phyloP scores from a whole-genome alignment of 2,329 filamentous ascomycete species.

The Botryosphaeria agaves region DNA sequence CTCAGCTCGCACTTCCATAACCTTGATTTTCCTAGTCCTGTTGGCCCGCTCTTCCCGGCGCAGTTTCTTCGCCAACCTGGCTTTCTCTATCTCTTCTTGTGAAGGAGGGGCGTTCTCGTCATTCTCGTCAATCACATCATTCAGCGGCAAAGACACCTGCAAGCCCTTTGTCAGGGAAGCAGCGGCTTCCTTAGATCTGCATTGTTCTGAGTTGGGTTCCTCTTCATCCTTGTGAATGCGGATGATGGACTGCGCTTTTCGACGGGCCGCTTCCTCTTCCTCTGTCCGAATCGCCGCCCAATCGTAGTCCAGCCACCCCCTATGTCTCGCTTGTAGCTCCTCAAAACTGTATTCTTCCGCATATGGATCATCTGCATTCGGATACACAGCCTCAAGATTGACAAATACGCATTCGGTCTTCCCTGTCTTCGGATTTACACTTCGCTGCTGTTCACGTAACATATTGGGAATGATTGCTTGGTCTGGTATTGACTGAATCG shows the following conservation, averaged over 20 bases:
- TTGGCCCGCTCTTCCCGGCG: slow-evolving; percentile 31
- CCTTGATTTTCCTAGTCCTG: slow-evolving; percentile 44
- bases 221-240: background rate
- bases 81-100: slow-evolving; percentile 37
- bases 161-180: slow-evolving; percentile 2
- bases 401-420: slow-evolving; percentile 78
- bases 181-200: slow-evolving; percentile 6
- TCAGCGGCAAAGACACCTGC: slow-evolving; percentile 13
- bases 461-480: slow-evolving; percentile 32
- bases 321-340: slow-evolving; percentile 63
- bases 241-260: background rate
- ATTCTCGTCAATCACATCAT: slow-evolving; percentile 18
- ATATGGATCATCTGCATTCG: slow-evolving; percentile 46
- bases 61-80: slow-evolving; percentile 31
- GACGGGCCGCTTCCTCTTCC: slow-evolving; percentile 8
- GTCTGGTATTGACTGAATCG: slow-evolving; percentile 25
- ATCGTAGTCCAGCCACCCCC: slow-evolving; percentile 45
- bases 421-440: slow-evolving; percentile 65
- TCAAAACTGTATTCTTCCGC: slow-evolving; percentile 77
- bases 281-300: slow-evolving; percentile 26
- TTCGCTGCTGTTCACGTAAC: slow-evolving; percentile 63
- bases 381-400: slow-evolving; percentile 72
- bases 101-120: slow-evolving; percentile 29
- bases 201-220: no score
- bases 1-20: slow-evolving; percentile 57